Base-by-base conservation (phyloP, 1,284 basidiomycete genomes). In the Cutaneotrichosporon cavernicola region DNA sequence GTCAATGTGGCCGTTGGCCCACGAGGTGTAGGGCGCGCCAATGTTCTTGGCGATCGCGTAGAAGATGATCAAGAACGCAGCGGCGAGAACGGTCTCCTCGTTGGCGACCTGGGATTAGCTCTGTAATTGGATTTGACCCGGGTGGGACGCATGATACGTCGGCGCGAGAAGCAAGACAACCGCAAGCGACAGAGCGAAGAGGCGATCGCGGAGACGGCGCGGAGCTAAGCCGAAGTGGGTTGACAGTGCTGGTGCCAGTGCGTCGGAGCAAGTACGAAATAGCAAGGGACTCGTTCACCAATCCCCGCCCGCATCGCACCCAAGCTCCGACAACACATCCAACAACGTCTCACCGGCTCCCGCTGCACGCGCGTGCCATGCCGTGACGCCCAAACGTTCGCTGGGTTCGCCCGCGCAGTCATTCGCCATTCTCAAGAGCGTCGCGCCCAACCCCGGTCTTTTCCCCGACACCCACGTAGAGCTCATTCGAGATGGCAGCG, bases 401-500 rank as follows among this genome's bases (percentile, higher is more conserved):
- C 13, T 8, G 34, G 21, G 26, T 26, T 31, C 52, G 13, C 50
- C 22, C 21, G 13, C n/a, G 47, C 47, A 10, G 3, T 50, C 47
- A 8, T 16, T 30, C 49, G 21, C 49, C 6, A 26, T 31, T 10
- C 49, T 26, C 49, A 18, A 46, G 18, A 2, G 6, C 18, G 6
- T 18, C 18, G 43, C 18, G 43, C 43, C 43, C 49, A 50, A 30
- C 49, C 49, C 22, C 49, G 49, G 49, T 32, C 51, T 32, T 52
- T 26, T 43, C 16, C 36, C 4, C 26, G 56, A 60, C 5, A 77
- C 80, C 50, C 74, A 81, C 96, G 81, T 97, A 98, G 64, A 98
- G 88, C 84, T 99, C 96, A 81, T 94, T 91, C 47, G 93, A 97
- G 83, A 98, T 95, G 77, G 94, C 95, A 22, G 93, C 88, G 32